phyloP scores from a whole-genome alignment of 108 stramenopile genomes.

The Nitzschia putrida region DNA sequence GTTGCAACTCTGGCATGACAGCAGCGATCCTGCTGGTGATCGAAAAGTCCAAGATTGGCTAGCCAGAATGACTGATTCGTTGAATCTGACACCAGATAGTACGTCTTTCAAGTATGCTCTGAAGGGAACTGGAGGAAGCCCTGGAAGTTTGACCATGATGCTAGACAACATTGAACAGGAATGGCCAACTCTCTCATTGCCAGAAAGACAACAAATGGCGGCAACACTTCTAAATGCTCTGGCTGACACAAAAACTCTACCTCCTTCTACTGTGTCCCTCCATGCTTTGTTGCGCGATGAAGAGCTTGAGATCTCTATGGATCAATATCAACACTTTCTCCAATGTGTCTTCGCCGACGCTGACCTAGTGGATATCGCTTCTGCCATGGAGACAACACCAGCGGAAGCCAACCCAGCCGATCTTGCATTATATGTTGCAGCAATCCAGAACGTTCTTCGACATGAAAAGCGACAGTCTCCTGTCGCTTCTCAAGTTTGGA shows the following conservation, averaged over 20 bases:
- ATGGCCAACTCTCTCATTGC: conserved; percentile 3
- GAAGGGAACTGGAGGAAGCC: conserved; percentile 1
- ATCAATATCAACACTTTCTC: conserved; percentile 10
- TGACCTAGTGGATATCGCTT: background rate
- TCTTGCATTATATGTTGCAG: conserved; percentile 12
- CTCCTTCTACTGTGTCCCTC: background rate
- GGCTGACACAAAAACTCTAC: background rate
- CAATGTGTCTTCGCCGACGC: conserved; percentile 16
- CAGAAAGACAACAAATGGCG: conserved; percentile 16
- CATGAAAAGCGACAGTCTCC: background rate
- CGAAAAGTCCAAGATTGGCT: conserved; percentile 39
- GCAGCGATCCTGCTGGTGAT: conserved; percentile 12
- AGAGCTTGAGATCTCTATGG: background rate
- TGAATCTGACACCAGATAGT: conserved; percentile 15
- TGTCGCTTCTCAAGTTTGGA: conserved; percentile 9
- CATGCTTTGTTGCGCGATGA: background rate
- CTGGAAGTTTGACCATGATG: background rate
- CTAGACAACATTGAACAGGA: conserved; percentile 10
- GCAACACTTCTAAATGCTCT: conserved; percentile 2
- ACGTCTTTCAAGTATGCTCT: conserved; percentile 8
- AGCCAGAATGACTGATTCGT: conserved; percentile 18
- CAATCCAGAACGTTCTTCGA: conserved; percentile 15
- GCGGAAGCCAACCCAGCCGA: conserved; percentile 11
- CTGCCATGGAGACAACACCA: background rate
- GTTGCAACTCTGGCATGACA: conserved; percentile 24